Conservation (phyloP, 2,329 filamentous ascomycete genomes). For the Arthroderma uncinatum region DNA sequence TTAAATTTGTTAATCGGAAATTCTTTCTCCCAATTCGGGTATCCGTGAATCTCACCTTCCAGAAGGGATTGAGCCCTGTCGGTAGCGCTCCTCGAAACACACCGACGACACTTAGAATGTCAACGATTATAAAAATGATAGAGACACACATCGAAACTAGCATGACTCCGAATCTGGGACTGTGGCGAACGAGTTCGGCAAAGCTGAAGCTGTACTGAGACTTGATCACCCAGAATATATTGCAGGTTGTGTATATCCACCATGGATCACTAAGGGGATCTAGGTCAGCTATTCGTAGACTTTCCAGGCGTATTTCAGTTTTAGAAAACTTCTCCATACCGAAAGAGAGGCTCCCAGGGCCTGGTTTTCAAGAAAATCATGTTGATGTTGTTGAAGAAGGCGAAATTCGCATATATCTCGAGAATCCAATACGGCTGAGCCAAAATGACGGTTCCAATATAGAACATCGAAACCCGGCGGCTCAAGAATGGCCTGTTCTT, state of each 20-base stretch:
- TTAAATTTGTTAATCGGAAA: not conserved
- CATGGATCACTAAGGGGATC: slow-evolving; percentile 45
- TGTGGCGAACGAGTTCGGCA: slow-evolving; percentile 47
- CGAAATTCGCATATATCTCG: slow-evolving; percentile 55
- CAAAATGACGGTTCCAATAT: slow-evolving; percentile 48
- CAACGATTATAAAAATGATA: slow-evolving; percentile 50
- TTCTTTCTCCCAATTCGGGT: too few species aligned
- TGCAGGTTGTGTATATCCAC: slow-evolving; percentile 54
- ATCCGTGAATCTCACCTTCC: slow-evolving; percentile 35
- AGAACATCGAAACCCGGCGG: slow-evolving; percentile 41
- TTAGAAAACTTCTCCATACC: slow-evolving; percentile 27
- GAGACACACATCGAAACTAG: slow-evolving; percentile 50
- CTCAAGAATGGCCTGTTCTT: slow-evolving; percentile 52
- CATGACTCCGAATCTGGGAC: slow-evolving; percentile 54
- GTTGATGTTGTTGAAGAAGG: slow-evolving; percentile 49
- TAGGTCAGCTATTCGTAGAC: slow-evolving; percentile 6
- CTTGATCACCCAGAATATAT: slow-evolving; percentile 53
- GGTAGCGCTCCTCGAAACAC: slow-evolving; percentile 33
- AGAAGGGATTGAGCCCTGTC: slow-evolving; percentile 55
- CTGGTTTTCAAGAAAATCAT: slow-evolving; percentile 45
- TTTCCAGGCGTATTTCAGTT: not conserved
- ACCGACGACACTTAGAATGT: slow-evolving; percentile 49
- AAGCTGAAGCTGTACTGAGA: slow-evolving; percentile 49
- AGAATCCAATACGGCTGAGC: slow-evolving; percentile 54
- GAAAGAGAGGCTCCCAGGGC: slow-evolving; percentile 50